Percentiles rank a stretch among this genome's conserved stretches.
These are phyloP conservation scores for Sphaerulina vaccinii DNA, from an alignment of 2,329 filamentous ascomycete species.

Conservation along the genomic window DNA sequence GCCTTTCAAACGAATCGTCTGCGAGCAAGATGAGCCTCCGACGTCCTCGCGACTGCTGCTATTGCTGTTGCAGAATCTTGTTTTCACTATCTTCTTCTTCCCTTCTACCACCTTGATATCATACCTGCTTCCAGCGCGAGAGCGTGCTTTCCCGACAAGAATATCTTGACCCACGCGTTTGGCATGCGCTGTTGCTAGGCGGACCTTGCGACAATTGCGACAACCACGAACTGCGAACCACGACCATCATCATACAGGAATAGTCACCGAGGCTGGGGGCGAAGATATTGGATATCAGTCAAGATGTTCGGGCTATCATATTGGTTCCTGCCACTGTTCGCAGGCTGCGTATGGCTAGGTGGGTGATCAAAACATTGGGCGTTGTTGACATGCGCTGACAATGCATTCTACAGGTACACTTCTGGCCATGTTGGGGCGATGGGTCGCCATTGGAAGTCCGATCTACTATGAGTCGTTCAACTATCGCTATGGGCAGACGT, in stretches of 20 bases:
- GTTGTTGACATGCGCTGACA: not conserved
- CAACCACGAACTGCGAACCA: not conserved
- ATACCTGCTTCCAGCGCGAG: not conserved
- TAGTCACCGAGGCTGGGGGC: not conserved
- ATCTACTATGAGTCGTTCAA: conserved; percentile 61
- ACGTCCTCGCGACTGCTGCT: no score
- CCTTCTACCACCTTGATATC: not conserved
- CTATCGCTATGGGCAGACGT: conserved; percentile 46
- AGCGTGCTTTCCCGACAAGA: not conserved
- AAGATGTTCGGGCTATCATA: conserved; percentile 48
- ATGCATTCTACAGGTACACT: conserved; percentile 54
- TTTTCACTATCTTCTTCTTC: not conserved
- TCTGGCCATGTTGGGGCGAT: conserved; percentile 68
- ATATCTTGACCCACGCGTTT: not conserved
- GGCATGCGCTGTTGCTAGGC: conserved; percentile 1
- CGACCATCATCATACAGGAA: not conserved
- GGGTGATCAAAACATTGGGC: not conserved
- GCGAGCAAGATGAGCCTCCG: no score
- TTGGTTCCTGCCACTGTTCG: conserved; percentile 68
- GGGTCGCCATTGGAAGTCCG: conserved; percentile 59
- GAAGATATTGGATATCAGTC: not conserved
- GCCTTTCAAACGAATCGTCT: no score
- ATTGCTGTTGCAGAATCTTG: no score
- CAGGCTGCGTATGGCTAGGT: conserved; percentile 61
- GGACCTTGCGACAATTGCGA: not conserved